These are phyloP conservation scores for Leishmania braziliensis DNA, from an alignment of 208 protist species.

Conservation along the genomic window DNA sequence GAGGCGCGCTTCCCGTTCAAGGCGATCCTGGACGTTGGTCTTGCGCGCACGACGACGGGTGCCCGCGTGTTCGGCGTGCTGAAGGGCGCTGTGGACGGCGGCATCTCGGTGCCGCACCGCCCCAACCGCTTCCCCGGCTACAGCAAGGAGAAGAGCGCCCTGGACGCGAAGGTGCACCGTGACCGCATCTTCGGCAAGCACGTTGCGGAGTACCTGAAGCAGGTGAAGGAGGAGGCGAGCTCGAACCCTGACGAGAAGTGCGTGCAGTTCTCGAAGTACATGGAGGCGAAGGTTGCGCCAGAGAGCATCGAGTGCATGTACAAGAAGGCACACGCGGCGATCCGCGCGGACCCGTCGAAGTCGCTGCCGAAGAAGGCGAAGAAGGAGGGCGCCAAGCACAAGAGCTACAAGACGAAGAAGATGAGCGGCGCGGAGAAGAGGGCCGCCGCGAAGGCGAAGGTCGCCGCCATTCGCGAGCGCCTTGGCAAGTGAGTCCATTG, in stretches of 20 bases:
- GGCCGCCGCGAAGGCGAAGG: conserved; percentile 37
- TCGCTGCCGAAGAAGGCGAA: conserved; percentile 61
- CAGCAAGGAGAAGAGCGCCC: conserved; percentile 85
- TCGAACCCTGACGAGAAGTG: conserved; percentile 90
- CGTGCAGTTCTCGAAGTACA: conserved; percentile 96
- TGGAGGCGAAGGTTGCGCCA: conserved; percentile 89
- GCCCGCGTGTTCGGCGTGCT: conserved; percentile 93
- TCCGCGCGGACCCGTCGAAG: conserved; percentile 93
- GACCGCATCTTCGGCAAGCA: conserved; percentile 98
- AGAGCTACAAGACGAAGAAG: conserved; percentile 62
- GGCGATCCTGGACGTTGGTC: conserved; percentile 97
- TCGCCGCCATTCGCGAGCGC: conserved; percentile 59
- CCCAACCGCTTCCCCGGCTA: conserved; percentile 97
- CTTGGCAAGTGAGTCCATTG: conserved; percentile 36
- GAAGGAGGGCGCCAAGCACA: conserved; percentile 40
- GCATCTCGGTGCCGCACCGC: conserved; percentile 97
- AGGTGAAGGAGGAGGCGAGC: conserved; percentile 94
- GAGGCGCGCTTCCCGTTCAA: conserved; percentile 96
- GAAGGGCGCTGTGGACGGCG: conserved; percentile 98
- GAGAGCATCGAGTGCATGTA: conserved; percentile 96
- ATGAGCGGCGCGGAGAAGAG: conserved; percentile 54
- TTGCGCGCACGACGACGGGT: conserved; percentile 97
- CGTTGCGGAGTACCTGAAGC: conserved; percentile 98
- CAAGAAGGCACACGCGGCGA: conserved; percentile 92
- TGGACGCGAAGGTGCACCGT: conserved; percentile 93